Conservation (phyloP, 2,329 filamentous ascomycete genomes). For the Aspergillus ochraceus region DNA sequence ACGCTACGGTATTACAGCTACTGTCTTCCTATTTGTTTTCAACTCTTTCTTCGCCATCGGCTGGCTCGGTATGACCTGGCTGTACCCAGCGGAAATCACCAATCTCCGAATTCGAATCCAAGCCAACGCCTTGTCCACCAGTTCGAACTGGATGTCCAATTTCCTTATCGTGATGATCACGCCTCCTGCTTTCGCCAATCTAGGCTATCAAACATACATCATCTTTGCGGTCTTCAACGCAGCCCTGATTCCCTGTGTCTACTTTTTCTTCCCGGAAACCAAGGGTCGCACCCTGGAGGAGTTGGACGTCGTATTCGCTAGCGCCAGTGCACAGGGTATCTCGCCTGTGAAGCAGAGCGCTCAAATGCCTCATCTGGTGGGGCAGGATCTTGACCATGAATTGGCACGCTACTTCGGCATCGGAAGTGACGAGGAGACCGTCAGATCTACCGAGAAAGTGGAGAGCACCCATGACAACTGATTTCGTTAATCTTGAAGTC, state of each 20-base stretch:
- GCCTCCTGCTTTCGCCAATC: conserved; percentile 57
- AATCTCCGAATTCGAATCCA: conserved; percentile 59
- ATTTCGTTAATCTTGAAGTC: not conserved
- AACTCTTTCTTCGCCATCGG: conserved; percentile 66
- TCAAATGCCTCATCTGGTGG: conserved; percentile 1
- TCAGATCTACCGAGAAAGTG: not conserved
- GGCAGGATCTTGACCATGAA: not conserved
- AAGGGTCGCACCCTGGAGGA: conserved; percentile 63
- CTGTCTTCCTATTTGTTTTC: conserved; percentile 58
- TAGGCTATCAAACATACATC: conserved; percentile 56
- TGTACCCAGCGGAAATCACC: conserved; percentile 48
- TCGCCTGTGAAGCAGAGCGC: conserved; percentile 5
- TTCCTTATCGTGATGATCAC: conserved; percentile 69
- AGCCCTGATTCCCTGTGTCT: conserved; percentile 55
- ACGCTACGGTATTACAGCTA: conserved; percentile 3
- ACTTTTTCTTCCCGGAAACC: conserved; percentile 62
- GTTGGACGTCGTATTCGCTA: conserved; percentile 49
- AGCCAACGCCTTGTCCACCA: conserved; percentile 63
- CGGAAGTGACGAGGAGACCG: not conserved
- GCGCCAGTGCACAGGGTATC: conserved; percentile 5
- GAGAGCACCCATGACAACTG: not conserved
- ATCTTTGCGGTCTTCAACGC: conserved; percentile 57
- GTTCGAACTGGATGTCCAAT: conserved; percentile 60
- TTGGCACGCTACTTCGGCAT: conserved; percentile 2
- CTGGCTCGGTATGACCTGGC: conserved; percentile 63